Conservation (phyloP, 805 yeast species). For the Kazachstania kunashirensis region DNA sequence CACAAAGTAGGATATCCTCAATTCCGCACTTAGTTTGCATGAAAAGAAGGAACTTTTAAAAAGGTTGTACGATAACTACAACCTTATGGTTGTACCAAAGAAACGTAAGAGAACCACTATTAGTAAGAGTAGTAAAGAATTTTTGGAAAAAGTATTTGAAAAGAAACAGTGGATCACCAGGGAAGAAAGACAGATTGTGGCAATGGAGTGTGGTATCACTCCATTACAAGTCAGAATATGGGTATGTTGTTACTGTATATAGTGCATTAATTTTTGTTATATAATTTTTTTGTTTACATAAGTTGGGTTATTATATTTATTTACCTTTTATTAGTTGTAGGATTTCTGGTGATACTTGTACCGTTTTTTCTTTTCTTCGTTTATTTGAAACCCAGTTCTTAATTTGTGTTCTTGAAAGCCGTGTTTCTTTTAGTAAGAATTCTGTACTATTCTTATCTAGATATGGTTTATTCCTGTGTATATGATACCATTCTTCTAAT, state of each 20-base stretch:
- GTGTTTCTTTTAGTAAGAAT: conserved; percentile 6
- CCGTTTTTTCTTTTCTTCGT: conserved; percentile 17
- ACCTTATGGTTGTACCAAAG: background rate
- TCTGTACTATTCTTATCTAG: conserved; percentile 8
- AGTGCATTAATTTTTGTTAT: too few relatives aligned
- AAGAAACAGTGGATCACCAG: background rate
- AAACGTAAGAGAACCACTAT: conserved; percentile 1
- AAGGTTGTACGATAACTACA: background rate
- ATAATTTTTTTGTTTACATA: too few relatives aligned
- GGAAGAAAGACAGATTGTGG: background rate
- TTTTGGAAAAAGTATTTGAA: background rate
- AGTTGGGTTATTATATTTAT: background rate
- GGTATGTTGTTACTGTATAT: background rate
- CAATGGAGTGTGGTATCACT: conserved; percentile 1
- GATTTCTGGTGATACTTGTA: conserved; percentile 9
- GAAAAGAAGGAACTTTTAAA: background rate
- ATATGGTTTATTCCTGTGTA: conserved; percentile 14
- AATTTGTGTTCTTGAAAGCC: conserved; percentile 16
- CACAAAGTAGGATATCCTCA: too few relatives aligned
- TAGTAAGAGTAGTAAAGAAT: background rate
- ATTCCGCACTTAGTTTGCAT: background rate
- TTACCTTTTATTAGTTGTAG: background rate
- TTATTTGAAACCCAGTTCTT: conserved; percentile 24
- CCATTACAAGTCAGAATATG: conserved; percentile 1
- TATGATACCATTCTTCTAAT: conserved; percentile 14